These are phyloP conservation scores for Monosporozyma siamensis DNA, from an alignment of 805 yeast species.

Conservation along the genomic window DNA sequence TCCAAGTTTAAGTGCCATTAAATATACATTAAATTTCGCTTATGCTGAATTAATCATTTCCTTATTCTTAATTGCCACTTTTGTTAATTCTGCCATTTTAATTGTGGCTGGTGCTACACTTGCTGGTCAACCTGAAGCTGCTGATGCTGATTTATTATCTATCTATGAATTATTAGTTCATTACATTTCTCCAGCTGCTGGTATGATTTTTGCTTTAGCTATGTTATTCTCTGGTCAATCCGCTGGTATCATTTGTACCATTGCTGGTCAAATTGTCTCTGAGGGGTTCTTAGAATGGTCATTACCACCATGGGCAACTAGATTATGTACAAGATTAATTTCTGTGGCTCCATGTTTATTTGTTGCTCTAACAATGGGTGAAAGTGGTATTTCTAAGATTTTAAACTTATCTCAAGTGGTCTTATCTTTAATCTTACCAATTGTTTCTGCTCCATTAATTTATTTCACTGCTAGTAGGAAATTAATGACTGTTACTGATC, in stretches of 20 bases:
- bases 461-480: conserved; percentile 64
- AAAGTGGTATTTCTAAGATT: conserved; percentile 69
- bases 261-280: conserved; percentile 89
- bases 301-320: conserved; percentile 70
- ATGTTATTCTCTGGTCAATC: conserved; percentile 86
- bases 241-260: conserved; percentile 89
- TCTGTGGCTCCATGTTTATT: conserved; percentile 80
- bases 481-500: conserved; percentile 50
- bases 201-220: conserved; percentile 80
- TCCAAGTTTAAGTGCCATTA: conserved; percentile 75
- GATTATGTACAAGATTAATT: conserved; percentile 70
- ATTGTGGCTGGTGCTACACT: conserved; percentile 89
- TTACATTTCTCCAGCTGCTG: conserved; percentile 78
- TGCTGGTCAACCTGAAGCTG: conserved; percentile 51
- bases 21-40: conserved; percentile 69
- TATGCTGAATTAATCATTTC: conserved; percentile 78
- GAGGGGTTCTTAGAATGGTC: conserved; percentile 82
- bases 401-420: conserved; percentile 80
- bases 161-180: conserved; percentile 61
- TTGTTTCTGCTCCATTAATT: conserved; percentile 81
- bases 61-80: conserved; percentile 78
- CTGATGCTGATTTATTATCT: conserved; percentile 73
- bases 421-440: conserved; percentile 68
- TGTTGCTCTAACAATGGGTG: conserved; percentile 64
- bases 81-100: conserved; percentile 82